These are phyloP conservation scores for Alternaria alternata DNA, from an alignment of 2,329 filamentous ascomycete species.

Conservation along the genomic window DNA sequence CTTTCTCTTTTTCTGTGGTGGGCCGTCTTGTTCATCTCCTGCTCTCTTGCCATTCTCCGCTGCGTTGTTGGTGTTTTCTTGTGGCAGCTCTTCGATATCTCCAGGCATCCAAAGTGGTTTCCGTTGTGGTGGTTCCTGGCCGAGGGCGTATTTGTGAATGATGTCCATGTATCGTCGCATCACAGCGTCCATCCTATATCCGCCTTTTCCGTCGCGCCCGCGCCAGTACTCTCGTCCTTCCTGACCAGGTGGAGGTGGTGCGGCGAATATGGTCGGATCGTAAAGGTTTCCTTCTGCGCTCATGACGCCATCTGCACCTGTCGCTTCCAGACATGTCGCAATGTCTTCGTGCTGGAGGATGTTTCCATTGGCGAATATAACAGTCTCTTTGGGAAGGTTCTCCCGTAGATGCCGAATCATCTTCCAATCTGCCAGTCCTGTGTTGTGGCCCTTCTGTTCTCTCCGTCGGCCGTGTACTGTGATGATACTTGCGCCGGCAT, in stretches of 20 bases:
- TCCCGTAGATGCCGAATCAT: constrained; percentile 83
- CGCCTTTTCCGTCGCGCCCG: constrained; percentile 77
- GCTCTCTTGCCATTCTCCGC: not conserved
- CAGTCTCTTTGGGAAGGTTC: constrained; percentile 82
- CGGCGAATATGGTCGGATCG: constrained; percentile 85
- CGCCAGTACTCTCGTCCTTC: constrained; percentile 85
- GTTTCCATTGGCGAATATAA: constrained; percentile 97
- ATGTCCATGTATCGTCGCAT: constrained; percentile 91
- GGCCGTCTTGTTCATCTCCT: constrained; percentile 34
- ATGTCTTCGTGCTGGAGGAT: constrained; percentile 83
- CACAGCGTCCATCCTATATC: constrained; percentile 88
- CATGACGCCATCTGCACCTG: constrained; percentile 93
- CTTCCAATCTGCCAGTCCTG: constrained; percentile 91
- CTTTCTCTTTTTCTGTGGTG: constrained; percentile 49
- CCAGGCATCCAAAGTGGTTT: constrained; percentile 76
- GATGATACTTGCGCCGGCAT: constrained; percentile 88
- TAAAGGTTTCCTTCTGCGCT: constrained; percentile 94
- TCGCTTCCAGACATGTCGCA: constrained; percentile 77
- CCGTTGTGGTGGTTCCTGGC: constrained; percentile 69
- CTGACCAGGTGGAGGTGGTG: constrained; percentile 67
- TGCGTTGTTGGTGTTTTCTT: constrained; percentile 22
- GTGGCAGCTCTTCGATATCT: constrained; percentile 55
- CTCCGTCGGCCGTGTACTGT: constrained; percentile 88
- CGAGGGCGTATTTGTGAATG: constrained; percentile 78
- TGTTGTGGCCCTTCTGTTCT: constrained; percentile 96